phyloP scores from a whole-genome alignment of 75 land plant species.

The Cryptomeria japonica region DNA sequence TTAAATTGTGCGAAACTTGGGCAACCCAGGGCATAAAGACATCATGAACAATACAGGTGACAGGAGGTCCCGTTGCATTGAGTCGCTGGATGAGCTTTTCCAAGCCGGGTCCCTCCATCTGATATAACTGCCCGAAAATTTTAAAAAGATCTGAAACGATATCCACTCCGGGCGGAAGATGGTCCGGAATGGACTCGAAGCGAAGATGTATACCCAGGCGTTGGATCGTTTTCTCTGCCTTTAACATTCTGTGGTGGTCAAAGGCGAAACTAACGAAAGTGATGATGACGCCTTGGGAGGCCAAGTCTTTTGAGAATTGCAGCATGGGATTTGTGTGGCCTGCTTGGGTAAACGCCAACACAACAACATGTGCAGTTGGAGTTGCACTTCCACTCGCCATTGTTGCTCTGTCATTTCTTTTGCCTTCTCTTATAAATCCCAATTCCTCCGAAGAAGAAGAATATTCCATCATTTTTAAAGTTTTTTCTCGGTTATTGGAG shows the following conservation, averaged over 20 bases:
- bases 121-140: background rate
- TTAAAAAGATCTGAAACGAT: background rate
- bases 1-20: background rate
- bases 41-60: background rate
- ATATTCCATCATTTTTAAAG: too few species aligned
- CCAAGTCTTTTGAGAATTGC: background rate
- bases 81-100: background rate
- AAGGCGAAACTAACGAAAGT: background rate
- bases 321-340: background rate
- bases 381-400: too few species aligned
- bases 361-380: too few species aligned
- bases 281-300: background rate
- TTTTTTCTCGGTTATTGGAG: too few species aligned
- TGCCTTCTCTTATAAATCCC: too few species aligned
- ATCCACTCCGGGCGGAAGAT: background rate
- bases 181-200: background rate
- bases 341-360: too few species aligned
- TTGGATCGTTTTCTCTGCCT: background rate
- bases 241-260: background rate
- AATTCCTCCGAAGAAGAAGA: too few species aligned
- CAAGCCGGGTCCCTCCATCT: background rate
- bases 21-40: background rate
- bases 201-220: background rate
- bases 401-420: background rate
- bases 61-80: too few species aligned